Evolutionary conservation across 768 basidiomycete genomes (phyloP), one percentile per base, ranked within the genome.

Genomic region (Lactarius sp.): DNA sequence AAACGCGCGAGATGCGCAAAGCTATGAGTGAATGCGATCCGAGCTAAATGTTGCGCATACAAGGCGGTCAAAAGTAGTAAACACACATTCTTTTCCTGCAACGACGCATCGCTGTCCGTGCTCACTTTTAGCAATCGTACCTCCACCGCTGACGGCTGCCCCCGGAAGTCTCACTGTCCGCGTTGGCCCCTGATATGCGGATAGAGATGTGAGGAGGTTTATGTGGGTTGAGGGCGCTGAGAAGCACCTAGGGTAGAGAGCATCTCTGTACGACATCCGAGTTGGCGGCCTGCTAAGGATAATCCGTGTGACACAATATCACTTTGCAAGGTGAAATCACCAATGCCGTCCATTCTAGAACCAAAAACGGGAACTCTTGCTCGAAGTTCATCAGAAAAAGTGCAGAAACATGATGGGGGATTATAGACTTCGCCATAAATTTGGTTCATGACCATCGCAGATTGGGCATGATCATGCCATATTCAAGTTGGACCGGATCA

Each of bases 51-150:
- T 27, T 18, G 37, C 37, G 60, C 47, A 39, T 33, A 36, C 2
- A 50, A 16, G 18, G 10, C 27, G 1, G 36, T 49, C 22, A 49
- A 12, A 41, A 16, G 50, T 27, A 13, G 5, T 33, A 44, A 6
- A 73, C 81, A 66, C 64, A 90, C 90, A 89, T 77, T 90, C 90
- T 73, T 83, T 84, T n/a, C 90, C 89, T 1, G 89, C 83, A 12
- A 91, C 86, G 2, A 84, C 88, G 73, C 87, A 89, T 69, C 84
- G 75, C 42, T 69, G 70, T 1, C 85, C 86, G 68, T 91, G 89
- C 64, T 85, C 84, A 66, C 80, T 85, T 69, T 81, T 84, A 27
- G 87, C 80, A 50, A 92, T 83, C 1, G 83, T 76, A 0, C 87
- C 88, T 39, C 86, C 86, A 54, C 89, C 87, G 62, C 72, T 76